These are phyloP conservation scores for Amaranthus hypochondriacus DNA, from an alignment of 148 eudicot species.

Conservation along the genomic window DNA sequence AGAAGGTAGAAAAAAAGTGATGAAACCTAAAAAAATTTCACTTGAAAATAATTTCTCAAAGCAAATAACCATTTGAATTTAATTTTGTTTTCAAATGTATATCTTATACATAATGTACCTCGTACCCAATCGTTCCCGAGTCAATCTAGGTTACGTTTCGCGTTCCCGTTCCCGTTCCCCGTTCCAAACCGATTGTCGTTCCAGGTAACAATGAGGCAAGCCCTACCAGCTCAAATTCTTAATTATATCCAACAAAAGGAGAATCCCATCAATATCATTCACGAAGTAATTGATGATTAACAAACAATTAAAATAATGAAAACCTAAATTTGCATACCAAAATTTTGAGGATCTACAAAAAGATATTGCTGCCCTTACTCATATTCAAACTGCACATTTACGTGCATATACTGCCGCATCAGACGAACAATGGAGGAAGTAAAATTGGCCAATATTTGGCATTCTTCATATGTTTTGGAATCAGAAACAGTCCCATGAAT, in stretches of 20 bases:
- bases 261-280: background rate
- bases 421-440: constrained; percentile 69
- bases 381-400: constrained; percentile 70
- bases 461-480: constrained; percentile 74
- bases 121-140: too few species aligned
- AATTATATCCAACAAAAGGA: background rate
- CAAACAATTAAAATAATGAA: background rate
- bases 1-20: too few species aligned
- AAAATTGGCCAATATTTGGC: constrained; percentile 60
- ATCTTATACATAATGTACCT: too few species aligned
- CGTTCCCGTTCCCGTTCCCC: too few species aligned
- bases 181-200: too few species aligned
- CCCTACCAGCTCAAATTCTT: background rate
- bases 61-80: too few species aligned
- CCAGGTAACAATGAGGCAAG: background rate
- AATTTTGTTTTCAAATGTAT: too few species aligned
- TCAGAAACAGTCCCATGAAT: constrained; percentile 79
- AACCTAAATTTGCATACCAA: constrained; percentile 12
- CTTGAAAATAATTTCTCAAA: too few species aligned
- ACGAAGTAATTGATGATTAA: constrained; percentile 1
- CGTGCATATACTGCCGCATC: constrained; percentile 65
- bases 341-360: constrained; percentile 12
- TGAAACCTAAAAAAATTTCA: too few species aligned
- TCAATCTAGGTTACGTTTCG: too few species aligned
- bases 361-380: constrained; percentile 22